phyloP scores from a whole-genome alignment of 352 stramenopile genomes.

The Thraustotheca clavata region DNA sequence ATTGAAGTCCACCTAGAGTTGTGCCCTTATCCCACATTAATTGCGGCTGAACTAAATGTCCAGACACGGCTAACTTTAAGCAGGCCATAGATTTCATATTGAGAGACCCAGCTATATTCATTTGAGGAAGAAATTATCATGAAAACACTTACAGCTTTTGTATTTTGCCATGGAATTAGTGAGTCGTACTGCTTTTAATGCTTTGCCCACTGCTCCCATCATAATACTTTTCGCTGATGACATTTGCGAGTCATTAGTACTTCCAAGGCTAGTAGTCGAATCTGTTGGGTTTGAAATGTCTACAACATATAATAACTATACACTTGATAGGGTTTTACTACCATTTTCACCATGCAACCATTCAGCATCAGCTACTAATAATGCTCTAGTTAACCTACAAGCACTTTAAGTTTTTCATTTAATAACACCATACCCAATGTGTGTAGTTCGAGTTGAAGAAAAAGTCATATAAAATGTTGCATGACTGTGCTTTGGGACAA shows the following conservation, averaged over 20 bases:
- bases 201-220: conserved; percentile 43
- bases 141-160: neutral
- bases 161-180: conserved; percentile 32
- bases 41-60: conserved; percentile 52
- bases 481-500: conserved; percentile 16
- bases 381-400: conserved; percentile 25
- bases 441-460: conserved; percentile 15
- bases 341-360: conserved; percentile 29
- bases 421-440: neutral
- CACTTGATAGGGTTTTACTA: too few species aligned
- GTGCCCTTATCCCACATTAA: conserved; percentile 45
- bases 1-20: conserved; percentile 32
- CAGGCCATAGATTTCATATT: conserved; percentile 25
- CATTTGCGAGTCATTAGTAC: too few species aligned
- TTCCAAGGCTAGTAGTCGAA: too few species aligned
- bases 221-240: conserved; percentile 9
- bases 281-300: too few species aligned
- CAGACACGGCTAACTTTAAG: conserved; percentile 46
- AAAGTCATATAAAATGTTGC: conserved; percentile 31
- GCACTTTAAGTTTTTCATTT: too few species aligned
- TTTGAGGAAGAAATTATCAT: conserved; percentile 23
- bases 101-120: neutral
- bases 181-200: conserved; percentile 53
- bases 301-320: too few species aligned
- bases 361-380: conserved; percentile 56